Evolutionary conservation across 108 stramenopile genomes (phyloP), one percentile per base, ranked within the genome.

Genomic region (Cyclotella baltica): DNA sequence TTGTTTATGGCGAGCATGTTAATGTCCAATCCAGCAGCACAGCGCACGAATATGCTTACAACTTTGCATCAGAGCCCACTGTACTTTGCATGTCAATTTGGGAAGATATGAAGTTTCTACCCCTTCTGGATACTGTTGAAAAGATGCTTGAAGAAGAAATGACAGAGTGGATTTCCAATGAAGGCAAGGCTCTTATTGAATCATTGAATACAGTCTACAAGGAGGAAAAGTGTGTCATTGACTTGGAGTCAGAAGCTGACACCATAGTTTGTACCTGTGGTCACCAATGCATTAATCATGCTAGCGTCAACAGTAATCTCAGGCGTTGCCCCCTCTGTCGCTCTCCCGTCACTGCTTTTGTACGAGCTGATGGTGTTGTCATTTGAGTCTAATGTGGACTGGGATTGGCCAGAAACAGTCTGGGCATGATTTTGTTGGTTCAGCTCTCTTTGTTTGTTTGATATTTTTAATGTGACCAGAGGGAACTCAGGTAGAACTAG

Each of bases 51-150:
- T 57, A 57, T 23, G 56, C 56, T 29, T 57, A 57, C 6, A 27
- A 57, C 13, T 27, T 27, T 57, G 29, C 56, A 18, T 57, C 56
- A 57, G 56, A 27, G 29, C 56, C 56, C 2, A 57, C 56, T 15
- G 56, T 57, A 2, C 56, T 57, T 6, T 57, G 56, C 56, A 57
- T 57, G 56, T 57, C 56, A 27, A 57, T 57, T 4, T 57, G 56
- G 56, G 56, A 57, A 27, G 56, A 57, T 27, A 57, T 57, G 56
- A 57, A 57, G 6, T 57, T 57, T 23, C 56, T 57, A 22, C 56
- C 56, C 15, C 56, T 57, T 20, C 56, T 57, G 15, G 56, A 57
- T 23, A 48, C 47, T 57, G 3, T 57, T 1, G 56, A 57, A 15
- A 57, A 57, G 22, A 57, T 57, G 56, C 56, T 57, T 3, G 56